Evolutionary conservation across 805 yeast species (phyloP).

Genomic region (Saturnispora diversa): DNA sequence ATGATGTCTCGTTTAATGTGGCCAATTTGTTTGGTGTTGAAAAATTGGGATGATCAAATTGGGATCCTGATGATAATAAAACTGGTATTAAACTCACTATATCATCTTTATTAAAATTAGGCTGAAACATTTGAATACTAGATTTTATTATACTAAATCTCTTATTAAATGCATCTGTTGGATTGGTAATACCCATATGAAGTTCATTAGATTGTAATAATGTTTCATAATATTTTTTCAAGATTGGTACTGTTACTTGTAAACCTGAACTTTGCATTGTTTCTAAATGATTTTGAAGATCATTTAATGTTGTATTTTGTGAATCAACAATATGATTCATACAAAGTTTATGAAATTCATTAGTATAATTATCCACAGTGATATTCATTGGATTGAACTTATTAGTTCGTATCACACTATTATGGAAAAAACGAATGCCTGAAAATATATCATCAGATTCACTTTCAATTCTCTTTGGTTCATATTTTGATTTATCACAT

Average conservation of each 20-base stretch:
- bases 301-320: conserved; percentile 15
- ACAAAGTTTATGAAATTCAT: conserved; percentile 17
- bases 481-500: conserved; percentile 15
- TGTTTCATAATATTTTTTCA: conserved; percentile 18
- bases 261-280: conserved; percentile 27
- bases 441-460: conserved; percentile 37
- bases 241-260: conserved; percentile 18
- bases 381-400: conserved; percentile 14
- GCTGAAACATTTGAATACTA: conserved; percentile 18
- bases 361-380: conserved; percentile 15
- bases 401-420: conserved; percentile 15
- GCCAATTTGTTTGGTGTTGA: conserved; percentile 14
- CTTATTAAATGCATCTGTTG: conserved; percentile 17
- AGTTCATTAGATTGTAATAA: conserved; percentile 27
- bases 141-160: conserved; percentile 18
- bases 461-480: conserved; percentile 14
- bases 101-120: conserved; percentile 16
- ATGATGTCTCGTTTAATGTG: neutral
- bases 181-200: conserved; percentile 11
- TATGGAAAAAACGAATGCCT: conserved; percentile 41
- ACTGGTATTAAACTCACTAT: conserved; percentile 22
- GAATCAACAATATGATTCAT: conserved; percentile 20
- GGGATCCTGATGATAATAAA: conserved; percentile 24
- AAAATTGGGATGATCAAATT: conserved; percentile 21
- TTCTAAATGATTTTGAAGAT: conserved; percentile 20